Conservation (phyloP, 805 yeast species). For the Pichia manshurica region DNA sequence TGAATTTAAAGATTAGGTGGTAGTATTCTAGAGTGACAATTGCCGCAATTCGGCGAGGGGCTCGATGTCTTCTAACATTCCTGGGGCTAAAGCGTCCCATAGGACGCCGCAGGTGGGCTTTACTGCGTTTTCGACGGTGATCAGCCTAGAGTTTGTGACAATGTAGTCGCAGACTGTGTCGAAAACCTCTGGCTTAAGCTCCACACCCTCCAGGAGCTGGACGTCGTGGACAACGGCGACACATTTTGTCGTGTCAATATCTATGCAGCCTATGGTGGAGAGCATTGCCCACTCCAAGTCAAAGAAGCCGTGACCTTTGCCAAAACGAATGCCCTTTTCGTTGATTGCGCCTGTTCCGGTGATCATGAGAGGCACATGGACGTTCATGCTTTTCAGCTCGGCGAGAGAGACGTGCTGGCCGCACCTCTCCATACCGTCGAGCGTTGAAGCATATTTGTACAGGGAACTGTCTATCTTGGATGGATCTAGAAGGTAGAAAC, state of each 20-base stretch:
- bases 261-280: conserved; percentile 23
- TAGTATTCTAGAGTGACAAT: too few species aligned
- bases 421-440: conserved; percentile 29
- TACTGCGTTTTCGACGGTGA: conserved; percentile 16
- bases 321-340: conserved; percentile 27
- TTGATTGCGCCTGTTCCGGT: conserved; percentile 32
- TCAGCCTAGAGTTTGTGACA: conserved; percentile 22
- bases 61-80: conserved; percentile 27
- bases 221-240: conserved; percentile 31
- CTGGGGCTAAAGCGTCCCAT: conserved; percentile 25
- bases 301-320: conserved; percentile 31
- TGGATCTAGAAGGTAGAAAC: conserved; percentile 26
- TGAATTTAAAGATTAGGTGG: too few species aligned
- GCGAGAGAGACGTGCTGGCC: conserved; percentile 19
- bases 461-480: conserved; percentile 16
- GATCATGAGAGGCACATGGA: conserved; percentile 24
- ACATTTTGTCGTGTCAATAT: conserved; percentile 17
- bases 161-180: conserved; percentile 30
- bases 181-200: conserved; percentile 26
- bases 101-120: conserved; percentile 27
- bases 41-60: conserved; percentile 23
- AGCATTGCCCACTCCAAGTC: conserved; percentile 32
- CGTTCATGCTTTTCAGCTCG: conserved; percentile 15
- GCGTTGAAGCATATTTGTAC: conserved; percentile 25
- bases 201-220: conserved; percentile 24